Evolutionary conservation across 1,284 basidiomycete species (phyloP), one percentile per base, ranked within the genome.

Genomic region (Apiotrichum domesticum): DNA sequence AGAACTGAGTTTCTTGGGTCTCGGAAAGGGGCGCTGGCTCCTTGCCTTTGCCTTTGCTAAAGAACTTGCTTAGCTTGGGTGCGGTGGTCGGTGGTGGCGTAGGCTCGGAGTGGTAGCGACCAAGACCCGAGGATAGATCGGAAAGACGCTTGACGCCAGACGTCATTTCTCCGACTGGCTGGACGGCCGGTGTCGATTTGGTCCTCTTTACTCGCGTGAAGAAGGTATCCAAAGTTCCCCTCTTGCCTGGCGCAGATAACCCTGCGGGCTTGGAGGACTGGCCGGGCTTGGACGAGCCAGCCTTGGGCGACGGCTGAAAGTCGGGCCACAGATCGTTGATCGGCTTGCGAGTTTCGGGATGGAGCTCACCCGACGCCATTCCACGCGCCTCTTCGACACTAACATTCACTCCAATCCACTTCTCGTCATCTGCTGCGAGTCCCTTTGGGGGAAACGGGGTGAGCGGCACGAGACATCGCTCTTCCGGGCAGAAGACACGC

Each of bases 401-500:
- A 9, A 77, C 59, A 57, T 76, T 70, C 87, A 80, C 77, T 65
- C 91, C 91, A 55, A 94, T 84, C 77, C 87, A 90, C 49, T 80
- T 81, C 65, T 90, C 84, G 43, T 82, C 81, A 57, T 83, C 82
- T 32, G 81, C 80, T 59, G 82, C 80, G 80, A 84, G 84, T 6
- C 70, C 70, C 3, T 66, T 71, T 2, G 80, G 77, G 6, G 82
- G 78, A 9, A 83, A 73, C 1, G 84, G 82, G 34, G 80, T 84
- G 51, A 96, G 77, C 67, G 88, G 83, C 0, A 90, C 85, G 11
- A 96, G 78, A 51, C 74, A 77, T 70, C 85, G 80, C 37, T 78
- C 63, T 14, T 77, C 66, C 0, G 95, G 92, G 74, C 91, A 87
- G 72, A 87, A 98, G 45, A 98, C 93, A 49, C 93, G 82, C 72